Base-by-base conservation (phyloP, 108 stramenopile species). In the Stephanodiscus triporus region DNA sequence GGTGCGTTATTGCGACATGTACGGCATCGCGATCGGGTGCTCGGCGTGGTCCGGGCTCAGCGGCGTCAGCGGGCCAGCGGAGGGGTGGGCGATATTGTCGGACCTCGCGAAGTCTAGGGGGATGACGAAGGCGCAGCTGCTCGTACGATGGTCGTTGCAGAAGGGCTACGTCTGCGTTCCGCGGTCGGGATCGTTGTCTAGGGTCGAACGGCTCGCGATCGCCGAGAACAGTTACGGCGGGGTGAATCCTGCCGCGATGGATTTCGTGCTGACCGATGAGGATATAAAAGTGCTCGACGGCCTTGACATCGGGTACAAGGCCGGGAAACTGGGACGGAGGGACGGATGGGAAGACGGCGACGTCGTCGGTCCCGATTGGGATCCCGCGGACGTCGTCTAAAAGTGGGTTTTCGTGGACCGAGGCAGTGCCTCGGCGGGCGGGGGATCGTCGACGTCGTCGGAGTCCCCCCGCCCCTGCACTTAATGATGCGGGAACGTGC, bases 311-410 rank as follows among this genome's bases (percentile, higher is more conserved):
- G 47, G 59, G 4, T 86, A 84, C 62, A 77, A 84, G 51, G 72
- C 86, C 30, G 90, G 92, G 22, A 78, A 75, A 50, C 62, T 94
- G 20, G 92, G 92, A n/a, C 57, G 89, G 53, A 65, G 80, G 29
- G 92, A 94, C 67, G 92, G 92, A 9, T 94, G 92, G 92, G 75
- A 50, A 5, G 90, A 83, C 50, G 84, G 78, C 9, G 89, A 94
- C 64, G 78, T 94, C 0, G 66, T 67, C n/a, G 81, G 83, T 11
- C 48, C 71, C 16, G 73, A 80, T 32, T 93, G 92, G 92, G 92
- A 93, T 76, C 88, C 91, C 20, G 89, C 91, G 27, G 71, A 73
- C 20, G 51, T 45, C 32, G 30, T 22, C 36, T 77, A 17, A 26
- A 40, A 40, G n/a, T n/a, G n/a, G n/a, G n/a, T n/a, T n/a, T n/a